A percentile compares a stretch with the other conserved stretches of the same genome.
These are phyloP conservation scores for Vanrija sp. DNA, from an alignment of 1,284 basidiomycete genomes.

Conservation along the genomic window DNA sequence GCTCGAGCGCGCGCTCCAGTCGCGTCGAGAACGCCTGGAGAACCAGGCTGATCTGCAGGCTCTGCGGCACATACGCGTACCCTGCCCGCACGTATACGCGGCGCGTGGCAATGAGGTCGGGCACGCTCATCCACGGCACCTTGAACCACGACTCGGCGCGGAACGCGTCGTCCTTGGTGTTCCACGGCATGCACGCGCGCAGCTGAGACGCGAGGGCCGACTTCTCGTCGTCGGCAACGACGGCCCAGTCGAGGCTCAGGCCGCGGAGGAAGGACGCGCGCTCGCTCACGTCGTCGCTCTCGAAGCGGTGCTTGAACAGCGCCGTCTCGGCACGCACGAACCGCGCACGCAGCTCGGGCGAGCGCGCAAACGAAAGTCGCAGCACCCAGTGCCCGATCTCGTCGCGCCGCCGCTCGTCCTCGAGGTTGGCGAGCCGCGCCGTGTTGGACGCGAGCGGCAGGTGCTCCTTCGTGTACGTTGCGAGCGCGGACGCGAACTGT, in stretches of 20 bases:
- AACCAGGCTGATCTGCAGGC: conserved; percentile 80
- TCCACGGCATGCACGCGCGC: conserved; percentile 32
- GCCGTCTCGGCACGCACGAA: conserved; percentile 87
- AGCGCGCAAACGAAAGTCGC: conserved; percentile 82
- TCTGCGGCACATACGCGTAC: conserved; percentile 82
- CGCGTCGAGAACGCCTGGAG: conserved; percentile 78
- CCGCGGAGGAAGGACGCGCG: conserved; percentile 66
- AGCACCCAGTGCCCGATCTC: conserved; percentile 94
- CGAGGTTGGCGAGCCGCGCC: conserved; percentile 54
- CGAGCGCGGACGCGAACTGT: conserved; percentile 33
- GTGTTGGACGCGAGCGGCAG: conserved; percentile 61
- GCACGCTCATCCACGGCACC: conserved; percentile 79
- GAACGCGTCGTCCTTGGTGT: conserved; percentile 46
- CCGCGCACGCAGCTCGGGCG: conserved; percentile 83
- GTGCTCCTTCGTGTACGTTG: conserved; percentile 44
- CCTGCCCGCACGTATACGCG: conserved; percentile 75
- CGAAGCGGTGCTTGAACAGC: conserved; percentile 81
- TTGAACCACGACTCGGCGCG: conserved; percentile 52
- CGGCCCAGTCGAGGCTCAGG: conserved; percentile 74
- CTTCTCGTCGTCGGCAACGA: conserved; percentile 50
- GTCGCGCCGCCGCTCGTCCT: conserved; percentile 74
- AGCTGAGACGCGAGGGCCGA: conserved; percentile 42
- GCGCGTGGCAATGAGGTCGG: conserved; percentile 84
- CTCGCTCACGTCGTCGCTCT: conserved; percentile 63
- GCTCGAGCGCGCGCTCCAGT: conserved; percentile 76